Conservation (phyloP, 179 eudicot genomes). For the Heliamphora pulchella region DNA sequence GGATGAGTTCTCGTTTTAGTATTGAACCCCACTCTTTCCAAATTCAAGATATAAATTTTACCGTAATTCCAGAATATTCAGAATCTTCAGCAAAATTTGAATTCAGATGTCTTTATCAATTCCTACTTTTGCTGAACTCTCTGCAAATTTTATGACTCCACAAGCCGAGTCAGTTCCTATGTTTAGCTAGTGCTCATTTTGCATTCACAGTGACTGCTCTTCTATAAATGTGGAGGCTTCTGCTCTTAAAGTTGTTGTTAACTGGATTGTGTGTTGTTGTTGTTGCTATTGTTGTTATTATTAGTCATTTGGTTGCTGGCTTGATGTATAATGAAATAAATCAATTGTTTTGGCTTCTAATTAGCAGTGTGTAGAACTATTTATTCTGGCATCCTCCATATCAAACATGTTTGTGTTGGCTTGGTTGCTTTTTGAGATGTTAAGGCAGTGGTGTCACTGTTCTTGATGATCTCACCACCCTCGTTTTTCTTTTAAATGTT, state of each 20-base stretch:
- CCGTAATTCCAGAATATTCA: not conserved
- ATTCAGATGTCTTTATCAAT: not conserved
- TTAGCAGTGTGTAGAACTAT: not conserved
- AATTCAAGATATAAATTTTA: not conserved
- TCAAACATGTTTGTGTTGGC: not conserved
- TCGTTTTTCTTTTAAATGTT: conserved; percentile 18
- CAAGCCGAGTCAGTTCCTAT: not conserved
- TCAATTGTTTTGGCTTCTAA: not conserved
- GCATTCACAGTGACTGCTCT: not conserved
- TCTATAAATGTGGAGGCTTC: not conserved
- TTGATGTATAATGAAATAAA: too few relatives aligned
- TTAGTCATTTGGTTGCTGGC: not conserved
- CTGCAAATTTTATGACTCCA: not conserved
- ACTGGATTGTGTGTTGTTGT: not conserved
- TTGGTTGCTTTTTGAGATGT: not conserved
- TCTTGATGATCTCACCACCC: not conserved
- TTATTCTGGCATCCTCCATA: not conserved
- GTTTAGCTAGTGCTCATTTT: conserved; percentile 7
- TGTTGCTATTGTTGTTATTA: not conserved
- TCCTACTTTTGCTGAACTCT: not conserved
- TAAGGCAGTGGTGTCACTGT: not conserved
- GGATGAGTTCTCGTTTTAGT: not conserved
- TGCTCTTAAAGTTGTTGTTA: not conserved
- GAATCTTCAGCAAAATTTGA: not conserved
- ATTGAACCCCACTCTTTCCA: not conserved